phyloP scores from a whole-genome alignment of 163 green algal genomes.

The Prototheca wickerhamii region DNA sequence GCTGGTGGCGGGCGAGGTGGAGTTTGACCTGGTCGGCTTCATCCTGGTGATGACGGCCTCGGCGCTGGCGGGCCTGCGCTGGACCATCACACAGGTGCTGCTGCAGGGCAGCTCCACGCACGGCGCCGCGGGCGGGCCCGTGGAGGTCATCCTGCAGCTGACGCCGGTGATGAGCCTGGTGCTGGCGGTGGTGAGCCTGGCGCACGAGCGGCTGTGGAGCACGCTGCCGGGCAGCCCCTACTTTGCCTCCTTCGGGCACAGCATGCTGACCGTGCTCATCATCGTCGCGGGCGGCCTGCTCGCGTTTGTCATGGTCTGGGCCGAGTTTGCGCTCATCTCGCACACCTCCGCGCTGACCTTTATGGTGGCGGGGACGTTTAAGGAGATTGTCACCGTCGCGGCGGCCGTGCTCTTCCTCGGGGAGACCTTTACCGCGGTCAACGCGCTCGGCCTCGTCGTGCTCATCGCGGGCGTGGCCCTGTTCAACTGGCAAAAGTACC shows the following conservation, averaged over 20 bases:
- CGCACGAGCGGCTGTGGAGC: slow-evolving; percentile 58
- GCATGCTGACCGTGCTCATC: slow-evolving; percentile 37
- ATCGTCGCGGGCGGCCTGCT: slow-evolving; percentile 55
- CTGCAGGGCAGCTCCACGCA: slow-evolving; percentile 41
- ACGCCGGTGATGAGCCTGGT: slow-evolving; percentile 73
- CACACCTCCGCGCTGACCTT: slow-evolving; percentile 84
- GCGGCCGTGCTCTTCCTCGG: slow-evolving; percentile 63
- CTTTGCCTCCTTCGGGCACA: slow-evolving; percentile 39
- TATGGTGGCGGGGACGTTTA: slow-evolving; percentile 85
- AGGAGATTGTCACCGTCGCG: slow-evolving; percentile 80
- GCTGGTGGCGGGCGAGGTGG: slow-evolving; percentile 74
- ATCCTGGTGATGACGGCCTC: slow-evolving; percentile 80
- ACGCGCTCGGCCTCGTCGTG: slow-evolving; percentile 63
- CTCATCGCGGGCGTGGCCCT: slow-evolving; percentile 67
- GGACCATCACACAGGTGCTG: slow-evolving; percentile 83
- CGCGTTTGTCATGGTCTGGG: slow-evolving; percentile 74
- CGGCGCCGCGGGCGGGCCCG: slow-evolving; percentile 6
- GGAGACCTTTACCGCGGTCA: slow-evolving; percentile 60
- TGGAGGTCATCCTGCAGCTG: slow-evolving; percentile 66
- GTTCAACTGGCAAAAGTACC: slow-evolving; percentile 55
- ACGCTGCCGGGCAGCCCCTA: slow-evolving; percentile 58
- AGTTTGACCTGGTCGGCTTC: slow-evolving; percentile 75
- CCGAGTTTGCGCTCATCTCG: slow-evolving; percentile 59
- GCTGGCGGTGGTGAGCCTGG: slow-evolving; percentile 48
- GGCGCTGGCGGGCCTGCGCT: slow-evolving; percentile 73